phyloP scores from a whole-genome alignment of 192 early-diverging fungal genomes.

The Entomortierella beljakovae region DNA sequence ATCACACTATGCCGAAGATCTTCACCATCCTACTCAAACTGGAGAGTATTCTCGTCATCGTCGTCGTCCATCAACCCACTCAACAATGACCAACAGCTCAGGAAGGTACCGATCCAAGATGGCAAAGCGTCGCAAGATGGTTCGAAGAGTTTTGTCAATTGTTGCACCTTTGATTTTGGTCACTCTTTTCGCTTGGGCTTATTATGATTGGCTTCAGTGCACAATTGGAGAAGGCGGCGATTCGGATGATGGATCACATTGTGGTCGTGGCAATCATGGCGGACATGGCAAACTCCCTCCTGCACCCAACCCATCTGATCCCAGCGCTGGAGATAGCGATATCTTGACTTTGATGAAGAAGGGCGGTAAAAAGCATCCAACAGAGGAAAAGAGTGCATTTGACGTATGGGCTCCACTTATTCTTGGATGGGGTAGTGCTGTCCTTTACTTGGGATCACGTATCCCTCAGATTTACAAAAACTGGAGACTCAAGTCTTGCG shows the following conservation, averaged over 20 bases:
- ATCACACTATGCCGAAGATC: conserved; percentile 21
- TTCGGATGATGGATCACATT: conserved; percentile 21
- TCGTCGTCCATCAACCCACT: conserved; percentile 45
- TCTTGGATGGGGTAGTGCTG: conserved; percentile 79
- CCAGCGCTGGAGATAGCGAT: neutral
- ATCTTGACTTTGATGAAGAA: conserved; percentile 17
- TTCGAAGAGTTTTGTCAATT: conserved; percentile 18
- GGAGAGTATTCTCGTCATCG: conserved; percentile 7
- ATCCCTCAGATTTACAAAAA: conserved; percentile 90
- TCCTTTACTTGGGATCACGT: conserved; percentile 76
- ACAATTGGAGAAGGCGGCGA: conserved; percentile 39
- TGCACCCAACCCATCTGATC: conserved; percentile 6
- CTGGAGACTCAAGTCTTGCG: conserved; percentile 73
- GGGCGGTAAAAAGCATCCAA: conserved; percentile 3
- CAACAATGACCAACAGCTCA: conserved; percentile 27
- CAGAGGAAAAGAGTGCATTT: conserved; percentile 21
- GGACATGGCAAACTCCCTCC: conserved; percentile 45
- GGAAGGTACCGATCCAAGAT: conserved; percentile 31
- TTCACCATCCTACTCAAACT: neutral
- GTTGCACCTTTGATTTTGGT: conserved; percentile 31
- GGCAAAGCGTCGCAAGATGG: conserved; percentile 38
- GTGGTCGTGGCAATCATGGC: conserved; percentile 32
- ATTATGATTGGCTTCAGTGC: conserved; percentile 52
- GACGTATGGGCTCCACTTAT: conserved; percentile 64
- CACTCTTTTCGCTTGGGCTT: conserved; percentile 37